These are phyloP conservation scores for Emydomyces testavorans DNA, from an alignment of 2,329 filamentous ascomycete species.

Conservation along the genomic window DNA sequence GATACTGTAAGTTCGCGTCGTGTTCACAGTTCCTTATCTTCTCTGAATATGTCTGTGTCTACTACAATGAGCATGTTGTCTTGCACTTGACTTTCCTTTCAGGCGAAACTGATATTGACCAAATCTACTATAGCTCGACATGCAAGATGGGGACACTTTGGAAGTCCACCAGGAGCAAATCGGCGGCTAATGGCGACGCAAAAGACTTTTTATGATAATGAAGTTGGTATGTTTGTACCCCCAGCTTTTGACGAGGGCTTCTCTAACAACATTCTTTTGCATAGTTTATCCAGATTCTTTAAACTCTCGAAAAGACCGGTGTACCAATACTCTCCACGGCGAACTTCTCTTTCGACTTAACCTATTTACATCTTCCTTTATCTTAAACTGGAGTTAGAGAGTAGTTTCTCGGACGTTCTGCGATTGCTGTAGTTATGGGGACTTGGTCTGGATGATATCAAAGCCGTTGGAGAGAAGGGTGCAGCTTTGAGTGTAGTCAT, in stretches of 20 bases:
- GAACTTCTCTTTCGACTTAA: neutral
- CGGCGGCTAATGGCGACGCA: conserved; percentile 45
- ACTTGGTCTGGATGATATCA: too few relatives aligned
- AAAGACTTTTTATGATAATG: neutral
- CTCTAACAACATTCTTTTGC: neutral
- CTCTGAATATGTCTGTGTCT: too few relatives aligned
- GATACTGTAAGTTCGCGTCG: conserved; percentile 59
- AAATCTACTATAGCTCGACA: conserved; percentile 59
- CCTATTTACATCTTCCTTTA: neutral
- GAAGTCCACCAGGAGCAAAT: conserved; percentile 99
- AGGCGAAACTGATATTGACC: neutral
- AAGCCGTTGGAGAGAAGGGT: neutral
- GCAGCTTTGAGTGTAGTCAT: too few relatives aligned
- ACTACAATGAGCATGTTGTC: too few relatives aligned
- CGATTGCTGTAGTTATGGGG: too few relatives aligned
- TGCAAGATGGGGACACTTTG: conserved; percentile 89
- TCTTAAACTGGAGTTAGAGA: neutral
- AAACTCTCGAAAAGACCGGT: neutral
- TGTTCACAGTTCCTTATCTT: too few relatives aligned
- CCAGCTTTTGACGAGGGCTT: neutral
- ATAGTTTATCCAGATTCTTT: too few relatives aligned
- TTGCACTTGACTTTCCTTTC: too few relatives aligned
- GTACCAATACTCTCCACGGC: neutral
- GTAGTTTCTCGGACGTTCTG: neutral
- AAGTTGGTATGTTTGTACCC: conserved; percentile 2